Percentiles rank a stretch among this genome's conserved stretches.
Conservation (phyloP, 257 asterid species). For the Agastache rugosa region DNA sequence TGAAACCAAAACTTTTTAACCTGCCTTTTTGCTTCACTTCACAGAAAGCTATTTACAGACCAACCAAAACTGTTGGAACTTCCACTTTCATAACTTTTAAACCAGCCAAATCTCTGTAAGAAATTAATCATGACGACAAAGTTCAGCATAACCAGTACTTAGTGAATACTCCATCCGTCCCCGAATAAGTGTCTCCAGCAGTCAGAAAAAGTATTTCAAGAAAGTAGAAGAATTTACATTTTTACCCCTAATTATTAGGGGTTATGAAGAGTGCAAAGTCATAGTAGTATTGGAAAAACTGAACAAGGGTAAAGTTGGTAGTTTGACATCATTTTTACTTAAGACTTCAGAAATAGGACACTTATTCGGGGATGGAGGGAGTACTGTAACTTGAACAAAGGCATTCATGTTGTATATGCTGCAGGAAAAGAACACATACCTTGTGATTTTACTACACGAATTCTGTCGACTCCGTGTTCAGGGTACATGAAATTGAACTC, state of each 20-base stretch:
- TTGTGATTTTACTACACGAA: constrained; percentile 41
- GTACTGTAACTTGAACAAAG: not conserved
- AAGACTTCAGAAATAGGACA: no score
- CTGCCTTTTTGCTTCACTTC: constrained; percentile 13
- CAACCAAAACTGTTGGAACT: constrained; percentile 30
- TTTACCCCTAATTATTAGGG: no score
- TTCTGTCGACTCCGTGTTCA: constrained; percentile 57
- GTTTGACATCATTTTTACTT: no score
- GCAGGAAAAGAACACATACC: constrained; percentile 20
- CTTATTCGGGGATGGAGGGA: no score
- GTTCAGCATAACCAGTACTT: not conserved
- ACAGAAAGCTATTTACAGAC: constrained; percentile 34
- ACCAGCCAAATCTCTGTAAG: constrained; percentile 39
- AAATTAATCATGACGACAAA: not conserved
- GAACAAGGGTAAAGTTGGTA: no score
- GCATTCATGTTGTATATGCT: not conserved
- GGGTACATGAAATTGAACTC: constrained; percentile 45
- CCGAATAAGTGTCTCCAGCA: no score
- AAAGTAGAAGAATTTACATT: no score
- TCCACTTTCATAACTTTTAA: constrained; percentile 41
- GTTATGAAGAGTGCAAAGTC: no score
- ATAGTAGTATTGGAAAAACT: no score
- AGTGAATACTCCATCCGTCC: not conserved
- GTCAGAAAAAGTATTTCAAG: no score
- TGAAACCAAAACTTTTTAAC: constrained; percentile 3